Base-by-base conservation (phyloP, 208 protist species). In the Spongospora subterranea region DNA sequence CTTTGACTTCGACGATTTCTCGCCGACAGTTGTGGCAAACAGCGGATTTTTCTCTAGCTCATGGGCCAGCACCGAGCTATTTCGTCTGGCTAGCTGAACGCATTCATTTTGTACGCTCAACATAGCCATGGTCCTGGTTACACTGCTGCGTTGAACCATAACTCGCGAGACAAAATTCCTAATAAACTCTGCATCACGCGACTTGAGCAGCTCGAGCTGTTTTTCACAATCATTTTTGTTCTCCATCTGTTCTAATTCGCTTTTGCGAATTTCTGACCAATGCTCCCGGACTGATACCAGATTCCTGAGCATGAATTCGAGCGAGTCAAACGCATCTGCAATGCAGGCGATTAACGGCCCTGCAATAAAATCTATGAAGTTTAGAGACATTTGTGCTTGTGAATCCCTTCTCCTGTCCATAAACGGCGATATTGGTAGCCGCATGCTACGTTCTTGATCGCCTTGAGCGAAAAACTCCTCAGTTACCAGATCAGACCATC, bases 381-480 rank as follows among this genome's bases (percentile, higher is more conserved):
- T 89, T 0, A 91, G 60, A 50, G 89, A 89, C 39, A 35, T 50
- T 41, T 91, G 0, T 6, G 91, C 88, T 11, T 88, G 24, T 1
- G n/a, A 45, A 6, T 43, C 43, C 40, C 17, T n/a, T 39, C 6
- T 29, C 17, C 88, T 65, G 89, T 93, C 89, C 64, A 53, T 76
- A n/a, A 90, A 82, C 35, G 89, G 77, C 38, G 91, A 91, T 38
- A 93, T 45, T 24, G 91, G 91, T 43, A 93, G 20, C 50, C 50
- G 65, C 0, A 90, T 6, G 0, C 0, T 0, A 39, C 29, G 24
- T 82, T 93, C 91, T 40, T 41, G 35, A 45, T 93, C 91, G 71
- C 91, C 91, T 38, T 95, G 94, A 0, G 29, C 32, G 45, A 89
- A 95, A 89, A 95, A 95, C 93, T 95, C 94, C 35, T 92, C 90